These are phyloP conservation scores for Obba rivulosa DNA, from an alignment of 768 basidiomycete species.

Conservation along the genomic window DNA sequence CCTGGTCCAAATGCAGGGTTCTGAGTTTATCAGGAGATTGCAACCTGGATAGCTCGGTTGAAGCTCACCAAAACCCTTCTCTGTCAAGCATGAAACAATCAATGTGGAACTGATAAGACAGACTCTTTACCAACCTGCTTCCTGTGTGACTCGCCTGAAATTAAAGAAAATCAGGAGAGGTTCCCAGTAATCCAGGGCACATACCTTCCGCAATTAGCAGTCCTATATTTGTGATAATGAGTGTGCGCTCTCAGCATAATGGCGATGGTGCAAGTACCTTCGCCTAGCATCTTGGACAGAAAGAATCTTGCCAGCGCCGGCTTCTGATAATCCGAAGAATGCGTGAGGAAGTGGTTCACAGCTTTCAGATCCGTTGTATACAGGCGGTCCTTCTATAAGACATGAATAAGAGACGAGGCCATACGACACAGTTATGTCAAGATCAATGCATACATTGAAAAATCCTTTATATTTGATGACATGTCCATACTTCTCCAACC, in stretches of 20 bases:
- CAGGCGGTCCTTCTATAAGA: conserved; percentile 1
- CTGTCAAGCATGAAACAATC: background rate
- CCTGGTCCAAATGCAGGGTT: conserved; percentile 62
- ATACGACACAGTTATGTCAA: too few species aligned
- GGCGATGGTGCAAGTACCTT: conserved; percentile 20
- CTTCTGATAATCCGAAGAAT: conserved; percentile 54
- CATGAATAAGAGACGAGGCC: too few species aligned
- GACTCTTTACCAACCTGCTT: too few species aligned
- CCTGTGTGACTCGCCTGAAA: background rate
- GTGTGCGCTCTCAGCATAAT: background rate
- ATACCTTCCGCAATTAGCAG: conserved; percentile 40
- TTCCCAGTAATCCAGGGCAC: conserved; percentile 34
- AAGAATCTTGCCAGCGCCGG: conserved; percentile 34
- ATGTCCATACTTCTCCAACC: conserved; percentile 8
- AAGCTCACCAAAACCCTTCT: conserved; percentile 2
- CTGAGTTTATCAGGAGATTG: conserved; percentile 18
- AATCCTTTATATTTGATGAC: conserved; percentile 9
- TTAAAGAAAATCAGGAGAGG: background rate
- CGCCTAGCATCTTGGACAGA: conserved; percentile 38
- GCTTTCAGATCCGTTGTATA: conserved; percentile 49
- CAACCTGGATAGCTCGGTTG: background rate
- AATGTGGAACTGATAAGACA: background rate
- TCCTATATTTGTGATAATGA: conserved; percentile 26
- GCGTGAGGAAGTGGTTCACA: conserved; percentile 57
- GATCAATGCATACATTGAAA: conserved; percentile 1